These are phyloP conservation scores for Acacia melanoxylon DNA, from an alignment of 306 rosid genomes.

Conservation along the genomic window DNA sequence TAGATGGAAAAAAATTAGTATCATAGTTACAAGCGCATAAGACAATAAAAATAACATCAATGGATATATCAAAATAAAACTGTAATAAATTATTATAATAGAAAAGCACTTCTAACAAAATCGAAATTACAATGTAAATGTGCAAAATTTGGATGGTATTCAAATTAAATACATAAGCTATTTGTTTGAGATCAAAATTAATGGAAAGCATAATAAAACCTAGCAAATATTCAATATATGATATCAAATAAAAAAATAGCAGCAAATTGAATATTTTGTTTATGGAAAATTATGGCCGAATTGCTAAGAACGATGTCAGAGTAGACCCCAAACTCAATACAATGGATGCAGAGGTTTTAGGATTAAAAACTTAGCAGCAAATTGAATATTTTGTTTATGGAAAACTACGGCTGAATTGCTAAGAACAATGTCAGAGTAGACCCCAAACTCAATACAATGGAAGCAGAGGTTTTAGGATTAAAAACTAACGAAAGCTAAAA, in stretches of 20 bases:
- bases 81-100: background rate
- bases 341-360: slow-evolving; percentile 17
- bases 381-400: background rate
- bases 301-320: background rate
- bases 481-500: background rate
- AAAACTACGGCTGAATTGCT: background rate
- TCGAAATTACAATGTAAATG: background rate
- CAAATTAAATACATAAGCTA: background rate
- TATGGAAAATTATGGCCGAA: background rate
- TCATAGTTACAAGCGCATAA: background rate
- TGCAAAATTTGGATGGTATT: background rate
- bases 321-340: background rate
- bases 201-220: background rate
- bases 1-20: background rate
- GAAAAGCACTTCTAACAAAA: background rate
- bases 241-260: background rate
- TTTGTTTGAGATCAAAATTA: background rate
- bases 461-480: slow-evolving; percentile 25
- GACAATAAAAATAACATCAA: background rate
- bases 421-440: background rate
- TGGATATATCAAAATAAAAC: background rate
- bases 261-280: background rate
- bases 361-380: background rate
- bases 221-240: background rate
- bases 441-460: background rate